phyloP scores from a whole-genome alignment of 2,329 filamentous ascomycete genomes.

The Bipolaris sorokiniana region DNA sequence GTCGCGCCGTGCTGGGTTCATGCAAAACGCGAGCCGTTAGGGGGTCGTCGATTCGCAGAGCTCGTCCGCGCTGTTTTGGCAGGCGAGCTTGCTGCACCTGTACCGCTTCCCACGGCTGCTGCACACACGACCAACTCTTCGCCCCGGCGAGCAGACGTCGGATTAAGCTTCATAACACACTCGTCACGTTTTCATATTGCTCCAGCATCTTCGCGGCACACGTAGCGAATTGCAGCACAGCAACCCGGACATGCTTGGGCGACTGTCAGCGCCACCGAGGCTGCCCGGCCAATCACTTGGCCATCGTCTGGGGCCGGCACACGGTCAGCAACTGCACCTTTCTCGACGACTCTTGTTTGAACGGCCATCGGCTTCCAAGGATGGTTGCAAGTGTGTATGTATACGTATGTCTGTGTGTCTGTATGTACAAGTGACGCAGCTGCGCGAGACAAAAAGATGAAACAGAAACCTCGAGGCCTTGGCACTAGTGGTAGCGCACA shows the following conservation, averaged over 20 bases:
- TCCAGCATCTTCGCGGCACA: conserved; percentile 6
- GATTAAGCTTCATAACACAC: conserved; percentile 25
- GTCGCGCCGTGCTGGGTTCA: conserved; percentile 35
- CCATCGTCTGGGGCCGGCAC: not conserved
- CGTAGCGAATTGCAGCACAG: conserved; percentile 27
- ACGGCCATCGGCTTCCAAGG: not conserved
- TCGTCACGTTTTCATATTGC: conserved; percentile 13
- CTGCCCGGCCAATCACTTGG: conserved; percentile 24
- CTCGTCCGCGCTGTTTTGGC: conserved; percentile 32
- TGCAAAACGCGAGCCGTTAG: conserved; percentile 39
- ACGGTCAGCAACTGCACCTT: not conserved
- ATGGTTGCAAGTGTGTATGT: not conserved
- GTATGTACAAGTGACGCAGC: not conserved
- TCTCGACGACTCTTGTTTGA: too few species aligned
- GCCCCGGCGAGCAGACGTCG: conserved; percentile 16
- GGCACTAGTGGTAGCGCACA: too few species aligned
- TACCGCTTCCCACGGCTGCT: conserved; percentile 8
- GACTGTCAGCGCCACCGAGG: conserved; percentile 24
- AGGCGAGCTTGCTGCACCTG: conserved; percentile 24
- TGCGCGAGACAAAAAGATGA: not conserved
- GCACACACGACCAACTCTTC: conserved; percentile 12
- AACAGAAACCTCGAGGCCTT: not conserved
- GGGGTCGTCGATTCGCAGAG: conserved; percentile 30
- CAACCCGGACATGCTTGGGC: conserved; percentile 20
- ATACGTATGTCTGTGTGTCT: not conserved